phyloP scores from a whole-genome alignment of 768 basidiomycete genomes.

The Rhodotorula paludigena region DNA sequence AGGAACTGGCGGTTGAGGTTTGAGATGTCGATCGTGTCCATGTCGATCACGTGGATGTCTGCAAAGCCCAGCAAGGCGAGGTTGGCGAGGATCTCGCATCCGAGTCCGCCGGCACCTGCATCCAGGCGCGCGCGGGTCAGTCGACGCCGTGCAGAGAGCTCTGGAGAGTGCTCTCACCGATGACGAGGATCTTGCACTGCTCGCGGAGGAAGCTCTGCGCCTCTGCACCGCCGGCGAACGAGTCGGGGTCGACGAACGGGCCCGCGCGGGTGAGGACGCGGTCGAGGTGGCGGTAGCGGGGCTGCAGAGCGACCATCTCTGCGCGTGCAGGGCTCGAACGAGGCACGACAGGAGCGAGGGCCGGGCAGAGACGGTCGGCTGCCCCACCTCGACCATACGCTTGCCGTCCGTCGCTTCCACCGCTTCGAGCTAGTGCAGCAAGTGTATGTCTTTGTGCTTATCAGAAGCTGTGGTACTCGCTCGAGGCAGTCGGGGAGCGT shows the following conservation, averaged over 20 bases:
- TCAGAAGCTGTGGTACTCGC: no score
- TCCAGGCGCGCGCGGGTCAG: not conserved
- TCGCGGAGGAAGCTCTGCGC: conserved; percentile 61
- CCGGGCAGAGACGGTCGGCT: no score
- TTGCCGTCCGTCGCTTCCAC: no score
- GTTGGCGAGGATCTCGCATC: conserved; percentile 94
- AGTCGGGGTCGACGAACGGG: conserved; percentile 29
- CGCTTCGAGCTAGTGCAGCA: no score
- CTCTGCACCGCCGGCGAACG: conserved; percentile 23
- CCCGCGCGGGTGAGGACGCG: conserved; percentile 29
- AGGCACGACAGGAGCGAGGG: no score
- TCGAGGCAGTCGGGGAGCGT: no score
- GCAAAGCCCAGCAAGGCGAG: conserved; percentile 93
- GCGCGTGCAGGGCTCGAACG: no score
- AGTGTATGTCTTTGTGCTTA: no score
- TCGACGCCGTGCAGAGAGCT: no score
- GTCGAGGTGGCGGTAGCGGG: conserved; percentile 17
- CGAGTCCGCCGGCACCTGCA: conserved; percentile 81
- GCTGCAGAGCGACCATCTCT: not conserved
- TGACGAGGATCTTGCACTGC: conserved; percentile 87
- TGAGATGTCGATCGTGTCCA: conserved; percentile 99
- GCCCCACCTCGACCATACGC: no score
- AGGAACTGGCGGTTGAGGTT: conserved; percentile 98
- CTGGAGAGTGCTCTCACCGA: conserved; percentile 52
- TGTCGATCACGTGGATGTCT: conserved; percentile 98